A percentile compares a stretch with the other conserved stretches of the same genome.
Conservation (phyloP, 2,329 filamentous ascomycete species). For the Pseudomassariella vexata region DNA sequence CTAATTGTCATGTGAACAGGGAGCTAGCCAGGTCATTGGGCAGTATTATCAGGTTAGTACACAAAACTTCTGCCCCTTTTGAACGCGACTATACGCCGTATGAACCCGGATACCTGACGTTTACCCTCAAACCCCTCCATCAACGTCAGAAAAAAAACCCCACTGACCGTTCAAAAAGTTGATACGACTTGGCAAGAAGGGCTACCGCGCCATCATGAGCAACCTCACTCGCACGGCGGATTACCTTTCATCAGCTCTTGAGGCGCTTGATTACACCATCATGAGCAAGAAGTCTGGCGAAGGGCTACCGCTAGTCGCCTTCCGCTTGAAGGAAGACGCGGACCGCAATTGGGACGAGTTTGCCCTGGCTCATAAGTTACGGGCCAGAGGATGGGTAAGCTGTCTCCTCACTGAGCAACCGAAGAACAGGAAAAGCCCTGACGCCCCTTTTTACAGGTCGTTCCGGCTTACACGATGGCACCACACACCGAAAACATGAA, state of each 20-base stretch:
- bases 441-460: too few species aligned
- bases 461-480: conserved; percentile 96
- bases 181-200: conserved; percentile 87
- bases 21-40: conserved; percentile 87
- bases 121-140: too few species aligned
- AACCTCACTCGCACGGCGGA: conserved; percentile 88
- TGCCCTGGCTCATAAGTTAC: conserved; percentile 75
- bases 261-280: conserved; percentile 75
- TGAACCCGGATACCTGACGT: too few species aligned
- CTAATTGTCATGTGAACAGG: too few species aligned
- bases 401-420: too few species aligned
- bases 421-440: too few species aligned
- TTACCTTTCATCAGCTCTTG: conserved; percentile 71
- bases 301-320: conserved; percentile 85
- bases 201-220: conserved; percentile 88
- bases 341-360: conserved; percentile 68
- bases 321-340: conserved; percentile 62
- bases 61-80: too few species aligned
- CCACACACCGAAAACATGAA: conserved; percentile 78
- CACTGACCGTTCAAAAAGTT: too few species aligned
- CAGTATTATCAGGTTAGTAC: conserved; percentile 99
- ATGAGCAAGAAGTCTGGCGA: conserved; percentile 74
- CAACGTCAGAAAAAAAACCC: too few species aligned
- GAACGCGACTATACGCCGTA: too few species aligned
- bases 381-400: conserved; percentile 84